These are phyloP conservation scores for Cyberlindnera japonica DNA, from an alignment of 805 yeast genomes.

Conservation along the genomic window DNA sequence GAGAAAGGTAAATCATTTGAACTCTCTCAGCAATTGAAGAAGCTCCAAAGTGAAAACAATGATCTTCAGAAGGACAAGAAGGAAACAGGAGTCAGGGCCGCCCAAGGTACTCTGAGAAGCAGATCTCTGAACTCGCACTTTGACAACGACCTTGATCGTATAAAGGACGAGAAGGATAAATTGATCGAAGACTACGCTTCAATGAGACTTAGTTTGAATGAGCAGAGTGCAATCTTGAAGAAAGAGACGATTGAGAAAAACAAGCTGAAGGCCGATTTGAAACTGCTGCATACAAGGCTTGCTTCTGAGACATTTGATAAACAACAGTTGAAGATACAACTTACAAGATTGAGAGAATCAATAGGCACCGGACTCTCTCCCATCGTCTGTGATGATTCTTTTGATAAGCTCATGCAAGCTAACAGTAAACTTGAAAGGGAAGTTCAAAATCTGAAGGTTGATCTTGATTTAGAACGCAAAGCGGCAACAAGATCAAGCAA, in stretches of 20 bases:
- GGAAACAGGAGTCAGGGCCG: slow-evolving; percentile 19
- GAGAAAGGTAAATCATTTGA: slow-evolving; percentile 31
- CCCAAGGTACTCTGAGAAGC: slow-evolving; percentile 25
- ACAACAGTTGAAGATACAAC: slow-evolving; percentile 42
- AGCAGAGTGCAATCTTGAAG: slow-evolving; percentile 44
- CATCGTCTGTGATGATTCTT: slow-evolving; percentile 24
- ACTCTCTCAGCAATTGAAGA: slow-evolving; percentile 26
- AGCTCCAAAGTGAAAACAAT: slow-evolving; percentile 34
- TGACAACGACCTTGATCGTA: slow-evolving; percentile 22
- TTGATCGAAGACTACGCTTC: slow-evolving; percentile 40
- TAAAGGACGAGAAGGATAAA: slow-evolving; percentile 26
- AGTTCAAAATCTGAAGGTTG: slow-evolving; percentile 43
- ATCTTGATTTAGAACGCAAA: slow-evolving; percentile 48
- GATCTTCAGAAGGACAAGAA: slow-evolving; percentile 25
- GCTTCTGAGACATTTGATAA: slow-evolving; percentile 62
- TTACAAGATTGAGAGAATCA: slow-evolving; percentile 32
- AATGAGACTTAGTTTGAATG: slow-evolving; percentile 50
- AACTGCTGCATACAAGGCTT: slow-evolving; percentile 57
- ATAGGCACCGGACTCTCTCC: slow-evolving; percentile 19
- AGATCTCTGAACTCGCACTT: slow-evolving; percentile 21
- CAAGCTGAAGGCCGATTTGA: slow-evolving; percentile 52
- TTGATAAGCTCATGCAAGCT: slow-evolving; percentile 16
- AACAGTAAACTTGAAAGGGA: slow-evolving; percentile 37
- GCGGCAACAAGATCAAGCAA: slow-evolving; percentile 49
- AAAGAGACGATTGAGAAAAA: slow-evolving; percentile 41